phyloP scores from a whole-genome alignment of 805 yeast species.

The Ogataea trehalophila region DNA sequence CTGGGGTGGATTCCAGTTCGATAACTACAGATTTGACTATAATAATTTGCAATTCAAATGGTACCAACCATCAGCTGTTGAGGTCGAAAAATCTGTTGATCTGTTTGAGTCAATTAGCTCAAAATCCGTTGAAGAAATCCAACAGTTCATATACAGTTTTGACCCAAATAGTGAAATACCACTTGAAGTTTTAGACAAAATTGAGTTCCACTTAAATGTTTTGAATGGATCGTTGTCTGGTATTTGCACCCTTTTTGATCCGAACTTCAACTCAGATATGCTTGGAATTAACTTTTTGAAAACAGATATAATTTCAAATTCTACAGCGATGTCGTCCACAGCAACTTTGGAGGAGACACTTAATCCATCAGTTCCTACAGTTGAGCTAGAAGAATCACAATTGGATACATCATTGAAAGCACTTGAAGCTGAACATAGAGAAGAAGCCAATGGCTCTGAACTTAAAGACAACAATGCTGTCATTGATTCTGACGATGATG shows the following conservation, averaged over 20 bases:
- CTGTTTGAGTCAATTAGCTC: constrained; percentile 48
- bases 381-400: not conserved
- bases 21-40: constrained; percentile 40
- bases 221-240: constrained; percentile 50
- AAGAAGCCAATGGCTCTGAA: not conserved
- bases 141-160: constrained; percentile 43
- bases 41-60: constrained; percentile 59
- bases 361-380: not conserved
- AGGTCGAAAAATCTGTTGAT: constrained; percentile 56
- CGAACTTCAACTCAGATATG: constrained; percentile 40
- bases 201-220: constrained; percentile 19
- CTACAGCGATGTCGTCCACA: constrained; percentile 16
- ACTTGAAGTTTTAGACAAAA: constrained; percentile 21
- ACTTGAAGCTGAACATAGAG: not conserved
- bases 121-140: constrained; percentile 44
- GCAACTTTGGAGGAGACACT: constrained; percentile 14
- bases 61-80: constrained; percentile 62
- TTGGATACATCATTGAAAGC: not conserved
- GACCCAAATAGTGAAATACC: constrained; percentile 37
- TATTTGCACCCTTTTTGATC: constrained; percentile 65
- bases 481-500: not conserved
- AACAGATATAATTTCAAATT: not conserved
- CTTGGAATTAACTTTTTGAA: constrained; percentile 13
- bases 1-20: constrained; percentile 76
- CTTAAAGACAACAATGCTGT: not conserved